These are phyloP conservation scores for Sporothrix protearum DNA, from an alignment of 2,329 filamentous ascomycete species.

Conservation along the genomic window DNA sequence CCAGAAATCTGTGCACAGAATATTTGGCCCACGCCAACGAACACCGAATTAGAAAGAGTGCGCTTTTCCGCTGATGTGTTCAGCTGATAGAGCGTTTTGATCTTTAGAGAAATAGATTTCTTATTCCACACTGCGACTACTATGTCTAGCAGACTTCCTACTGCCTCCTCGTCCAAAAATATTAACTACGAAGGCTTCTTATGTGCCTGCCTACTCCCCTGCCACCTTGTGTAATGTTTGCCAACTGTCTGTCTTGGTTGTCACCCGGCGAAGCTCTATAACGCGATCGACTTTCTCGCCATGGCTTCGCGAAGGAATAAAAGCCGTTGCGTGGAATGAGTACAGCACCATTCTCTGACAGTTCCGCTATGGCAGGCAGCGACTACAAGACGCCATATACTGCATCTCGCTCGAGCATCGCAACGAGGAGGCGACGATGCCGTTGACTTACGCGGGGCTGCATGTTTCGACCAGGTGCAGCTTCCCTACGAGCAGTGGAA, in stretches of 20 bases:
- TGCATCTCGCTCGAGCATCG: background rate
- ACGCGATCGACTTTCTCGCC: background rate
- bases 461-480: background rate
- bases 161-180: too few relatives aligned
- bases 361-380: background rate
- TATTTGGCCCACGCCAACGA: background rate
- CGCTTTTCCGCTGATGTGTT: background rate
- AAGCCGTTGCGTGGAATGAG: background rate
- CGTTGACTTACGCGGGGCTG: background rate
- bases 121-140: background rate
- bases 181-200: too few relatives aligned
- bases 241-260: background rate
- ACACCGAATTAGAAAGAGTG: too few relatives aligned
- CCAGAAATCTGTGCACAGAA: background rate
- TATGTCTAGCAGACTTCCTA: too few relatives aligned
- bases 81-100: background rate
- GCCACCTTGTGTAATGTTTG: too few relatives aligned
- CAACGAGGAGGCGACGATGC: background rate
- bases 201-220: too few relatives aligned
- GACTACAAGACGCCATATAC: background rate
- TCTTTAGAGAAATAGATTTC: background rate
- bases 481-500: background rate
- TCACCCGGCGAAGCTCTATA: background rate
- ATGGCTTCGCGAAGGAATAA: background rate
- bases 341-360: background rate